Base-by-base conservation (phyloP, 2,329 filamentous ascomycete genomes). In the Aspergillus latus region DNA sequence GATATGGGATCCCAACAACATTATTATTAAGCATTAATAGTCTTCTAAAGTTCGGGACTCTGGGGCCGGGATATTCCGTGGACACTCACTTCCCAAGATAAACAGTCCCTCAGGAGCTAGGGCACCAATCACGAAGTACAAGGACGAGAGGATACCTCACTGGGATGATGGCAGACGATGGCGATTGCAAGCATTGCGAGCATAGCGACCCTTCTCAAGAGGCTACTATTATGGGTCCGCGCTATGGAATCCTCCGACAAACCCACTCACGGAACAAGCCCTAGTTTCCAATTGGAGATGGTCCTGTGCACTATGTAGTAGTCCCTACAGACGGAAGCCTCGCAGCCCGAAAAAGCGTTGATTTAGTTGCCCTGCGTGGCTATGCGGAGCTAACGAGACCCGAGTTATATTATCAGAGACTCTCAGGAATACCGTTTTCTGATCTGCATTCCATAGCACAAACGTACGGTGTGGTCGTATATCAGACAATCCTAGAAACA, bases 171-270 rank as follows among this genome's bases (percentile, higher is more conserved):
- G 65, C 59, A 64, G 52, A 48, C 52, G 64, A 53, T 64, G 58
- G 60, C 59, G 54, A 59, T 53, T 62, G 65, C 60, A 61, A 21
- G 21, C 21, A 59, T 54, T 63, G 65, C 60, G 61, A 58, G 57
- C 54, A 64, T 64, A 64, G 64, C 62, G 64, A 52, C 56, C 52
- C 55, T 52, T 59, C 54, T 21, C 54, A 59, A 57, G 49, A 45
- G 58, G 58, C 57, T 63, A 65, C 60, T 65, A 57, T 54, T 57
- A 65, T 64, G 58, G 61, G 61, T 59, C 60, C 59, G 59, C 62
- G 63, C 59, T 59, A 67, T 65, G 60, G 61, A 62, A 55, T 56
- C 55, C 62, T 64, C 62, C 59, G 61, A 64, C 57, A 60, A 59
- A 59, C 50, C 57, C 58, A 57, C 59, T 53, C 58, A 60, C 10